phyloP scores from a whole-genome alignment of 148 eudicot species.

The Beta vulgaris region DNA sequence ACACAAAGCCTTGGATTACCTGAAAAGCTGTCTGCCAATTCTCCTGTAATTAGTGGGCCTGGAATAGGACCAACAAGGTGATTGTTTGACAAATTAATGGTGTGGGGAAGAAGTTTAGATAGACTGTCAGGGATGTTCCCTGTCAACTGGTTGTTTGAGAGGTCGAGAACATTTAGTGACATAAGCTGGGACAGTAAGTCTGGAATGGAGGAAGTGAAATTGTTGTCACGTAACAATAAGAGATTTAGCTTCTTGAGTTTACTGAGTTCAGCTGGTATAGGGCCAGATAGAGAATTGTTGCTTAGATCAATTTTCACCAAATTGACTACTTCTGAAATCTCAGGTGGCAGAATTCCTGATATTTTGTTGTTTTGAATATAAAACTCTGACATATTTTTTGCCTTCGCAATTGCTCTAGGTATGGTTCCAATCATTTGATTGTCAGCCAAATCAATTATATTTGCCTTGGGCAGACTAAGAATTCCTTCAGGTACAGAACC shows the following conservation, averaged over 20 bases:
- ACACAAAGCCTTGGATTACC: constrained; percentile 67
- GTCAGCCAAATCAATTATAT: constrained; percentile 64
- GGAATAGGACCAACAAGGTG: constrained; percentile 74
- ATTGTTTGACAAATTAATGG: constrained; percentile 69
- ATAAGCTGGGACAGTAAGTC: constrained; percentile 52
- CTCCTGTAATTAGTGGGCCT: constrained; percentile 47
- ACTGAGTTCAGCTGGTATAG: constrained; percentile 67
- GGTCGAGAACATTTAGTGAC: constrained; percentile 68
- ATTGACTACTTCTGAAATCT: constrained; percentile 53
- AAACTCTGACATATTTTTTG: constrained; percentile 67
- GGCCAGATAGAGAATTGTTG: constrained; percentile 61
- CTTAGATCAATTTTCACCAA: constrained; percentile 78
- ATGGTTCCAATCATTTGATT: constrained; percentile 58
- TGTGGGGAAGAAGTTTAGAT: constrained; percentile 52
- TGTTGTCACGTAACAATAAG: constrained; percentile 61
- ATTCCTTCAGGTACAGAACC: constrained; percentile 62
- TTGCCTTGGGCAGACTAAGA: constrained; percentile 58
- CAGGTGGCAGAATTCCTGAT: constrained; percentile 59
- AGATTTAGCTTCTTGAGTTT: constrained; percentile 50
- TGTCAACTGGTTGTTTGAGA: constrained; percentile 56
- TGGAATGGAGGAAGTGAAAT: constrained; percentile 62
- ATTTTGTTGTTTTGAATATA: constrained; percentile 62
- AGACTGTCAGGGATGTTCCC: constrained; percentile 65
- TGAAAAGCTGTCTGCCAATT: constrained; percentile 57
- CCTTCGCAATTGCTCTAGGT: constrained; percentile 44